These are phyloP conservation scores for Echium plantagineum DNA, from an alignment of 257 asterid species.

Conservation along the genomic window DNA sequence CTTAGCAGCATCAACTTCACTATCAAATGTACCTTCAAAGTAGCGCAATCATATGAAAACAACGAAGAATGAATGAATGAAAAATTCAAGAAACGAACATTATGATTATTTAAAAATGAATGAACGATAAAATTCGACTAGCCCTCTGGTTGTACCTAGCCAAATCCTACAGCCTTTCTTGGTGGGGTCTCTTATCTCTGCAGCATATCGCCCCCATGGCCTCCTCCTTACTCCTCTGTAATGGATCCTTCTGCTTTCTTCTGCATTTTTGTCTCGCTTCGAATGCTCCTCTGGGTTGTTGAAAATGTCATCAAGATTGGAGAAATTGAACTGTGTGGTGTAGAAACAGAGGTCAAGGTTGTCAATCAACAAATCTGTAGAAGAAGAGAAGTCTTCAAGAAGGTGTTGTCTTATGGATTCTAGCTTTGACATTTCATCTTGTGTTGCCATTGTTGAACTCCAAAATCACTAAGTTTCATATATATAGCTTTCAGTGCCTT, in stretches of 20 bases:
- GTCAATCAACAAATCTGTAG: conserved; percentile 29
- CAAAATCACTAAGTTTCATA: background rate
- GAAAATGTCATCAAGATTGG: conserved; percentile 18
- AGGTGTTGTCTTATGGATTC: conserved; percentile 53
- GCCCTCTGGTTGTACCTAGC: conserved; percentile 27
- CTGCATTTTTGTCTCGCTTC: background rate
- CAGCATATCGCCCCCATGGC: conserved; percentile 90
- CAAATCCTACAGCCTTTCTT: conserved; percentile 70
- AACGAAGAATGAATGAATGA: no score
- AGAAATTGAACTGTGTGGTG: conserved; percentile 16
- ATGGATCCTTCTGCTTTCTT: conserved; percentile 13
- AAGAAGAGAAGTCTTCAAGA: conserved; percentile 30
- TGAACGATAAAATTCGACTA: no score
- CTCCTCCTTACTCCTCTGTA: conserved; percentile 79
- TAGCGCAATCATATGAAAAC: no score
- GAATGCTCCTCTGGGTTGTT: conserved; percentile 5
- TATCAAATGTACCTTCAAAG: conserved; percentile 36
- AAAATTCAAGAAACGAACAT: no score
- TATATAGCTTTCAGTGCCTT: no score
- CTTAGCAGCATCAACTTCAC: conserved; percentile 65
- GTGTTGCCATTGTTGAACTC: conserved; percentile 6
- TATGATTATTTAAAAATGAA: no score
- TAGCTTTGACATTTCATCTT: conserved; percentile 27
- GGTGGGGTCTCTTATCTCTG: conserved; percentile 76
- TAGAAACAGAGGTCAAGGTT: conserved; percentile 29